Base-by-base conservation (phyloP, 2,329 filamentous ascomycete genomes). In the Bipolaris victoriae region DNA sequence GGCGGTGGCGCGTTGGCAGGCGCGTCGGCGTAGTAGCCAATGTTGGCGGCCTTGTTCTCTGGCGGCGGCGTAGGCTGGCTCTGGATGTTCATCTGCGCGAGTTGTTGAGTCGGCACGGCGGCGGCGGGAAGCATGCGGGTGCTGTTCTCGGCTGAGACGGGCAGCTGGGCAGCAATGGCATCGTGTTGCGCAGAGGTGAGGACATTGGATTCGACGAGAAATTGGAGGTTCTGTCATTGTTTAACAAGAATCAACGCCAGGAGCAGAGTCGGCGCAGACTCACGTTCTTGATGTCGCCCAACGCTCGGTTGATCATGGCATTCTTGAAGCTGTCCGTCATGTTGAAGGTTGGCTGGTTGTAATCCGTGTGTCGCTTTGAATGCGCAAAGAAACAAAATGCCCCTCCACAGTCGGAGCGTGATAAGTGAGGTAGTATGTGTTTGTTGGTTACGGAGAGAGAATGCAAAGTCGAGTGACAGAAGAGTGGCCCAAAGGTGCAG, bases 201-300 rank as follows among this genome's bases (percentile, higher is more conserved):
- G 71, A 93, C 83, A 65, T 88, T 88, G 71, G 90, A 87, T 76
- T 97, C 93, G 66, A 91, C 86, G 60, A 98, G 90, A 67, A 88
- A 90, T 78, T 97, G 92, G 59, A 97, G 90, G 81, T 97, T 93
- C 93, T 97, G 66, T 96, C 6, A 46, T 31, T 16, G 60, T 74
- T 55, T 62, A 60, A 70, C 59, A 22, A 10, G 18, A 33, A 20
- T 51, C n/a, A 31, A 40, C n/a, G 44, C 33, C 2, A 4, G 29
- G 18, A n/a, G n/a, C 18, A 35, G 7, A 13, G 13, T 3, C 10
- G 49, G 20, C 33, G 16, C 22, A 47, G 43, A 62, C 86, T 68
- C 81, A 92, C 92, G 73, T 89, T 92, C 81, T 92, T 93, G 81
- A 97, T 93, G 71, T 86, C 89, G 64, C 92, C 89, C 73, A 96